Evolutionary conservation across 2,329 filamentous ascomycete species (phyloP), one percentile per base, ranked within the genome.

Genomic region (Xylariomycetidae sp.): DNA sequence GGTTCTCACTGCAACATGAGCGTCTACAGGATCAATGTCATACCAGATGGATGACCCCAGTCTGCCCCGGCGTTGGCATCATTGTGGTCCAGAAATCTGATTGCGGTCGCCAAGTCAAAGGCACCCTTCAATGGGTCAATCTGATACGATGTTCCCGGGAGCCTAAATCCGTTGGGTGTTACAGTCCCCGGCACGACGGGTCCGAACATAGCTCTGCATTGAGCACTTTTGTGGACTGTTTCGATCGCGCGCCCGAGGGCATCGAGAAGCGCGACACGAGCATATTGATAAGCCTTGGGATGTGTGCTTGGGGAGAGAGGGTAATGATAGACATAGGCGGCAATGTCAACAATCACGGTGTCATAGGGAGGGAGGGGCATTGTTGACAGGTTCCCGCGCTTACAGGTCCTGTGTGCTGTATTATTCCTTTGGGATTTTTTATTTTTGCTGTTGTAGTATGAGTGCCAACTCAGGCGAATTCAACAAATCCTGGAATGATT

Each of bases 1-100:
- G 9, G 22, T 25, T 9, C 9, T 25, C 9, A 9, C 25, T 12
- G 25, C 25, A 7, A 14, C 25, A 14, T 27, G 12, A 12, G n/a
- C 6, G 25, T 14, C n/a, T 6, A 6, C 5, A 14, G 16, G 25
- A 12, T 14, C n/a, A 12, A 6, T 11, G 27, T 25, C 35, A 29
- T 37, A 41, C 38, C 41, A n/a, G 41, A 63, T 10, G 63, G 62
- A 49, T 66, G 63, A 1, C 61, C 61, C 63, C 62, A 65, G 46
- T 66, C 63, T n/a, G 48, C 50, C 1, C 60, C 63, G 7, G 46
- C 35, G n/a, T 57, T 49, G 5, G 54, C 61, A 49, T 66, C 63
- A 31, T 64, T 66, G 31, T 63, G 61, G 38, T 66, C 63, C 11
- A 66, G 40, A 33, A 62, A 65, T 16, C 62, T 50, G 23, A 66